Evolutionary conservation across 257 asterid species (phyloP), one percentile per base, ranked within the genome.

Genomic region (Solanum chaucha): DNA sequence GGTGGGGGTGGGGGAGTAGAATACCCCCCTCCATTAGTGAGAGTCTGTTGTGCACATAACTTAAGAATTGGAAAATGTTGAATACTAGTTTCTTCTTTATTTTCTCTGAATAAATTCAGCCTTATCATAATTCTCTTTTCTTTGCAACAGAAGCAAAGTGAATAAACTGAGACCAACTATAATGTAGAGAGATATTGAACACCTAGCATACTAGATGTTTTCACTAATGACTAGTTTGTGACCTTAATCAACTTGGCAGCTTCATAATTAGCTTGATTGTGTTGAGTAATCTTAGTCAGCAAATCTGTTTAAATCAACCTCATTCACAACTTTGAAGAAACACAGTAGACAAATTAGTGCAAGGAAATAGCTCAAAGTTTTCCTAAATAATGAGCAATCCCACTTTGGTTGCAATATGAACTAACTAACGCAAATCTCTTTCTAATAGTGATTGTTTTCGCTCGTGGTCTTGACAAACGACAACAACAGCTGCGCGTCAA

Each of bases 271-370:
- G 67, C 84, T 80, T 80, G 35, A 80, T 80, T 24, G 26, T 26
- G 41, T 81, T 48, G 85, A 81, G 11, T 46, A 9, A 48, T 30
- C 28, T 48, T 48, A 81, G 41, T 48, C 68, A 46, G 30, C 68
- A 81, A 48, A 48, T 81, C 85, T 81, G 59, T 81, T 81, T 28
- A 81, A 78, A 48, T 81, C 85, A 48, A 81, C 85, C 67, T 81
- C 44, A 81, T 48, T 51, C 85, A 81, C 68, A 55, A 48, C 68
- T 48, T 32, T 28, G 68, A 48, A 81, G 61, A 81, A 30, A 81
- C 85, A 81, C 68, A 81, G 85, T 44, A 81, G 68, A 81, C 41
- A 81, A 65, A 75, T 40, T 75, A 38, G 35, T 75, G 85, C 68
- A 81, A 48, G 24, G 26, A 46, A 81, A 81, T 48, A 48, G 68